phyloP scores from a whole-genome alignment of 2,329 filamentous ascomycete genomes.

The Talaromyces rugulosus region DNA sequence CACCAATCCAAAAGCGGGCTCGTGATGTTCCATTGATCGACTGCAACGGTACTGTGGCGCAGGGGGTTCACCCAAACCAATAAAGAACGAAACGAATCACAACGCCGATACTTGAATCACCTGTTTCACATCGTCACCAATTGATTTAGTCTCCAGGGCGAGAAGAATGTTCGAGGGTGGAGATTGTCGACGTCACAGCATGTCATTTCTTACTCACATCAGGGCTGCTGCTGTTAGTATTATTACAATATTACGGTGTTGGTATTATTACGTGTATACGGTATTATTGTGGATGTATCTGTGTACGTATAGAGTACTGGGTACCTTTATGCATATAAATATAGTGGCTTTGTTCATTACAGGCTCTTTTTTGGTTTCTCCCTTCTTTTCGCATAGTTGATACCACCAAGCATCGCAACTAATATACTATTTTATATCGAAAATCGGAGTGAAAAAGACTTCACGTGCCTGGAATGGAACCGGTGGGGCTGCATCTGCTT shows the following conservation, averaged over 20 bases:
- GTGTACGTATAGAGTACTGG: neutral
- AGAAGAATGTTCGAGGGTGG: neutral
- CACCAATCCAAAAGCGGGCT: neutral
- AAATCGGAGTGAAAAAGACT: neutral
- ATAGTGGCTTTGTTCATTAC: neutral
- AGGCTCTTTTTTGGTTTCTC: neutral
- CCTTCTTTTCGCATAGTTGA: neutral
- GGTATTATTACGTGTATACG: neutral
- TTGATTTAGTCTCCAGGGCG: too few species aligned
- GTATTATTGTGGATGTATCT: neutral
- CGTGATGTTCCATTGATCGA: neutral
- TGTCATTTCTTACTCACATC: neutral
- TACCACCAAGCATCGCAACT: too few species aligned
- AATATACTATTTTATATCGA: too few species aligned
- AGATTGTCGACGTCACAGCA: neutral
- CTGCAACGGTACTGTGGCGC: neutral
- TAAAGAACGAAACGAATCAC: neutral
- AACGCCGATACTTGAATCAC: neutral
- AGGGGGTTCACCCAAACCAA: neutral
- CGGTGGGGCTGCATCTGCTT: neutral
- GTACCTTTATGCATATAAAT: neutral
- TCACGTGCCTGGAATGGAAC: neutral
- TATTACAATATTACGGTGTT: neutral
- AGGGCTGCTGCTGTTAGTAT: neutral
- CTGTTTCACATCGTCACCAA: neutral